Evolutionary conservation across 1,139 yeast genomes (phyloP).

Genomic region (Zygosaccharomyces sapae): DNA sequence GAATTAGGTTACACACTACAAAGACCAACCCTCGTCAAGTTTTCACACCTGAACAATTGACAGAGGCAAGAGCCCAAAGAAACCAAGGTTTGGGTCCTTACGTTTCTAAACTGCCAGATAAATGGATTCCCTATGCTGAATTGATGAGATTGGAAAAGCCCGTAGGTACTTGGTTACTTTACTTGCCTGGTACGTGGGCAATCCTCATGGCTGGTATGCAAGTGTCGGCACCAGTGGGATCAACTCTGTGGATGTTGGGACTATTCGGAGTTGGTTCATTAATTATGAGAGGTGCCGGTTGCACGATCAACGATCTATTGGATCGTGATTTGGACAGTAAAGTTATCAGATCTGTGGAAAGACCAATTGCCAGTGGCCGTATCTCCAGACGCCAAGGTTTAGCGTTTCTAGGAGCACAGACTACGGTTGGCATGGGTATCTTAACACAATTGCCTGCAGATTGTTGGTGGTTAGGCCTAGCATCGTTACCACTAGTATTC

Average conservation of each 20-base stretch:
- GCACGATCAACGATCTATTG: constrained; percentile 86
- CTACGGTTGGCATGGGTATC: constrained; percentile 71
- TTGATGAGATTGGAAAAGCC: constrained; percentile 90
- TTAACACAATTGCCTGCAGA: constrained; percentile 70
- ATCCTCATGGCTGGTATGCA: constrained; percentile 72
- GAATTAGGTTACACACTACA: constrained; percentile 8
- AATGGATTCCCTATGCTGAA: constrained; percentile 85
- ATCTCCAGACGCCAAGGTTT: constrained; percentile 70
- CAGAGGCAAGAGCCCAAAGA: constrained; percentile 54
- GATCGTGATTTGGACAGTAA: constrained; percentile 79
- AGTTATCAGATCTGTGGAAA: constrained; percentile 79
- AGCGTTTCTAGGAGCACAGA: constrained; percentile 65
- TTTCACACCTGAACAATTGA: constrained; percentile 54
- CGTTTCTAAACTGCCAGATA: constrained; percentile 61
- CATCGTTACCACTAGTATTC: constrained; percentile 73
- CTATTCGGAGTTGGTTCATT: constrained; percentile 81
- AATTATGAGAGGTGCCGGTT: constrained; percentile 97
- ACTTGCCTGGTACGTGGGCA: constrained; percentile 66
- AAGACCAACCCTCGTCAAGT: constrained; percentile 8
- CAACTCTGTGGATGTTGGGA: constrained; percentile 54
- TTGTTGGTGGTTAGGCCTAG: constrained; percentile 79
- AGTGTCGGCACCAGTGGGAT: constrained; percentile 60
- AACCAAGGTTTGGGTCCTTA: constrained; percentile 55
- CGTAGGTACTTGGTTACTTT: constrained; percentile 80
- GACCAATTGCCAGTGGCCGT: constrained; percentile 89